Evolutionary conservation across 208 protist species (phyloP).

Genomic region (Acanthamoeba triangularis): DNA sequence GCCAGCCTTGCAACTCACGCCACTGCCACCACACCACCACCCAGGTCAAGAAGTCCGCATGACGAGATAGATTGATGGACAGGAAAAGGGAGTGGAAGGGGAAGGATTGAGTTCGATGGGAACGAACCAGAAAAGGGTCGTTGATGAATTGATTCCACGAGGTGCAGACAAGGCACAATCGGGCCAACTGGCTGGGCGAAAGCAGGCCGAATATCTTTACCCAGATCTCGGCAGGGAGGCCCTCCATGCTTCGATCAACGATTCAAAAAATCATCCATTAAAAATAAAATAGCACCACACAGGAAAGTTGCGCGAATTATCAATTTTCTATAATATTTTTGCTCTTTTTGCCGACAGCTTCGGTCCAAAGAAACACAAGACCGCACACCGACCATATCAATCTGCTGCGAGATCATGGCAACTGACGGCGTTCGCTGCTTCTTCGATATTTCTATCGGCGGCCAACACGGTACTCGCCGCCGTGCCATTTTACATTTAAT

Average conservation of each 20-base stretch:
- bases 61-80: not conserved
- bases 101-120: too few relatives aligned
- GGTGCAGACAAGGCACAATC: not conserved
- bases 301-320: not conserved
- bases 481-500: too few relatives aligned
- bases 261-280: not conserved
- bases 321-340: too few relatives aligned
- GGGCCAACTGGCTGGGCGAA: not conserved
- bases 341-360: too few relatives aligned
- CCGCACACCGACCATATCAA: too few relatives aligned
- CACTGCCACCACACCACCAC: too few relatives aligned
- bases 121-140: slow-evolving; percentile 8
- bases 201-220: not conserved
- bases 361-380: too few relatives aligned
- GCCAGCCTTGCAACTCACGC: not conserved
- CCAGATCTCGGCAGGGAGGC: not conserved
- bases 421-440: slow-evolving; percentile 44
- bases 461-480: not conserved
- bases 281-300: not conserved
- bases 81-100: not conserved
- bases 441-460: slow-evolving; percentile 45
- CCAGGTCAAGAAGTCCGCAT: too few relatives aligned
- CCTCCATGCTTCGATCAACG: not conserved
- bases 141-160: not conserved
- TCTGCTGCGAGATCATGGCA: not conserved